Evolutionary conservation across 768 basidiomycete species (phyloP).

Genomic region (Boletus tomentosulus): DNA sequence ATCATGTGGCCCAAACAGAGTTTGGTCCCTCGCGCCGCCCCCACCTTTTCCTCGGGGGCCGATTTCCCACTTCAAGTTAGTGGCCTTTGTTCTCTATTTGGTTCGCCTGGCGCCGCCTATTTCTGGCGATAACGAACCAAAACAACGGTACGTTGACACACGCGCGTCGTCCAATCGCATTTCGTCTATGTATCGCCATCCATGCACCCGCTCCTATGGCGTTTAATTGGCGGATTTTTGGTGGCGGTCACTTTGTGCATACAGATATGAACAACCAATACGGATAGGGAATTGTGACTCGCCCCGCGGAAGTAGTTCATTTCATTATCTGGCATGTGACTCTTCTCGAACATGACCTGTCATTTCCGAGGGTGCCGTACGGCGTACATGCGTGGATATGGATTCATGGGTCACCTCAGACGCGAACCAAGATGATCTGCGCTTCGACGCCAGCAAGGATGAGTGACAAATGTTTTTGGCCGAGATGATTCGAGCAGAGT

Average conservation of each 20-base stretch:
- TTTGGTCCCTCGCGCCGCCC: neutral
- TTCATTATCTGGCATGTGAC: conserved; percentile 2
- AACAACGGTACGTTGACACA: conserved; percentile 17
- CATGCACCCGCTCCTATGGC: neutral
- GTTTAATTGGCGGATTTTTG: neutral
- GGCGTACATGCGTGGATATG: neutral
- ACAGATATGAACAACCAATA: neutral
- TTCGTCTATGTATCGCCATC: neutral
- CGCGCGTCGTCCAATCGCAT: neutral
- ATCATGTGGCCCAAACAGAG: neutral
- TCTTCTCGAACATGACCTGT: neutral
- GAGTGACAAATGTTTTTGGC: neutral
- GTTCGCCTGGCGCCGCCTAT: neutral
- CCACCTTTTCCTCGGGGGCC: neutral
- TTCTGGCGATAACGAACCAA: conserved; percentile 18
- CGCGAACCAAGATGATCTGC: neutral
- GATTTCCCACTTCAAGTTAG: neutral
- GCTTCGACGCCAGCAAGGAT: neutral
- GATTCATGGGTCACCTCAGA: neutral
- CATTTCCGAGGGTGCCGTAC: conserved; percentile 15
- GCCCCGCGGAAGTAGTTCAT: neutral
- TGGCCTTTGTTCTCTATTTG: neutral
- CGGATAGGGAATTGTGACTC: neutral
- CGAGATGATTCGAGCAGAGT: neutral
- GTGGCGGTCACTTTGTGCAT: neutral